These are phyloP conservation scores for Coemansia erecta DNA, from an alignment of 192 early-diverging fungal genomes.

Conservation along the genomic window DNA sequence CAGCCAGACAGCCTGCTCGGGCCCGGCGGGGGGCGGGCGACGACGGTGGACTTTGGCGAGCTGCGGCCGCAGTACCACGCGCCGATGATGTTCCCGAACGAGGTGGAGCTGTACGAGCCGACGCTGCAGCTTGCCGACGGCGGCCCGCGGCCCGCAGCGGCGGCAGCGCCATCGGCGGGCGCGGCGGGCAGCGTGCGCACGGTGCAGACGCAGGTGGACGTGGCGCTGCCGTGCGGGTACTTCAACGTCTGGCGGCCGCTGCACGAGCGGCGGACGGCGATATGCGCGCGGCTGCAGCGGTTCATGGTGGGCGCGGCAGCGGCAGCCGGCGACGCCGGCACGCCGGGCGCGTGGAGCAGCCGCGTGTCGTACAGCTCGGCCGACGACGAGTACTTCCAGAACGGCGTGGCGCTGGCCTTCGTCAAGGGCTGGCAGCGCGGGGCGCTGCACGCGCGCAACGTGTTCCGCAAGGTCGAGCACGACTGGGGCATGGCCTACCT, in stretches of 20 bases:
- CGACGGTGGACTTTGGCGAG: conserved; percentile 27
- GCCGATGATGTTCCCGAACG: conserved; percentile 45
- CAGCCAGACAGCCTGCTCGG: not conserved
- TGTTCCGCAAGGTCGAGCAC: conserved; percentile 51
- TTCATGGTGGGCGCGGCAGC: conserved; percentile 15
- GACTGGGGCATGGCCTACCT: conserved; percentile 51
- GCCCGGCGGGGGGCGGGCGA: not conserved
- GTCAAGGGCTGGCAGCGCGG: conserved; percentile 46
- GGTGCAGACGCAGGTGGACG: conserved; percentile 18
- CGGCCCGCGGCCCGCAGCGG: too few relatives aligned
- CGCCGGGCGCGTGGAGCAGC: conserved; percentile 23
- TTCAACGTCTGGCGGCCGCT: conserved; percentile 50
- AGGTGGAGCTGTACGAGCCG: conserved; percentile 49
- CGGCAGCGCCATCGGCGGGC: not conserved
- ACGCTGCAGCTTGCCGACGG: conserved; percentile 1
- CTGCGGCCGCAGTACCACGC: conserved; percentile 31
- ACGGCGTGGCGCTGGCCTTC: conserved; percentile 38
- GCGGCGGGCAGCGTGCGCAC: not conserved
- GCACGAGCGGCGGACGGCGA: conserved; percentile 21
- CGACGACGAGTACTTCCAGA: conserved; percentile 55
- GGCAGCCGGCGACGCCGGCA: too few relatives aligned
- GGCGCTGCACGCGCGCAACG: conserved; percentile 7
- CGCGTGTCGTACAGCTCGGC: conserved; percentile 52
- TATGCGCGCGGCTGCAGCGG: conserved; percentile 22
- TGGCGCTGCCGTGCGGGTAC: conserved; percentile 38